Evolutionary conservation across 2,329 filamentous ascomycete species (phyloP).

Genomic region (Coleophoma eucalyptorum): DNA sequence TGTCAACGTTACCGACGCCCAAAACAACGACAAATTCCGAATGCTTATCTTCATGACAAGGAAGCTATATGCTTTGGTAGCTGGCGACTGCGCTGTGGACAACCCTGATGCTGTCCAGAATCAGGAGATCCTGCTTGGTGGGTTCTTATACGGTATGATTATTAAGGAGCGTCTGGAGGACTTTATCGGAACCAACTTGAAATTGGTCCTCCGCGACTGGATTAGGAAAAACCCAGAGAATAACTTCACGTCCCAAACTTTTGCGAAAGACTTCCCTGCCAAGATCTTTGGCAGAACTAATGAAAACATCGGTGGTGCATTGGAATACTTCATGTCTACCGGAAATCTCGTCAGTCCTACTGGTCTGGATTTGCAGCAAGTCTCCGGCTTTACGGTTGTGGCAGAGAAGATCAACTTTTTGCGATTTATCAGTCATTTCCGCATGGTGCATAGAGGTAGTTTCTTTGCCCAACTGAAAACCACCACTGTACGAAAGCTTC

Average conservation of each 20-base stretch:
- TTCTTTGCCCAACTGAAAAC: conserved; percentile 99
- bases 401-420: conserved; percentile 99
- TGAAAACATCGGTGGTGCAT: conserved; percentile 79
- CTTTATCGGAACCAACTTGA: conserved; percentile 60
- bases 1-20: conserved; percentile 74
- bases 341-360: conserved; percentile 90
- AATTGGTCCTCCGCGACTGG: conserved; percentile 52
- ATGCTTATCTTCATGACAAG: conserved; percentile 94
- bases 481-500: conserved; percentile 89
- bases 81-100: conserved; percentile 88
- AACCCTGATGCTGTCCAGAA: conserved; percentile 97
- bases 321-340: conserved; percentile 96
- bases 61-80: conserved; percentile 90
- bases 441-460: conserved; percentile 97
- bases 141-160: conserved; percentile 92
- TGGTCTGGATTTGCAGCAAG: conserved; percentile 90
- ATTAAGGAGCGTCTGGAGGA: conserved; percentile 94
- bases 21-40: conserved; percentile 90
- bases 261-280: conserved; percentile 73
- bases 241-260: conserved; percentile 73
- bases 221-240: conserved; percentile 53
- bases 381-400: conserved; percentile 91
- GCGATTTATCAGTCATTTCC: conserved; percentile 97
- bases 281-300: conserved; percentile 79
- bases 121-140: conserved; percentile 90